These are phyloP conservation scores for Paramarasmius palmivorus DNA, from an alignment of 1,284 basidiomycete species.

Conservation along the genomic window DNA sequence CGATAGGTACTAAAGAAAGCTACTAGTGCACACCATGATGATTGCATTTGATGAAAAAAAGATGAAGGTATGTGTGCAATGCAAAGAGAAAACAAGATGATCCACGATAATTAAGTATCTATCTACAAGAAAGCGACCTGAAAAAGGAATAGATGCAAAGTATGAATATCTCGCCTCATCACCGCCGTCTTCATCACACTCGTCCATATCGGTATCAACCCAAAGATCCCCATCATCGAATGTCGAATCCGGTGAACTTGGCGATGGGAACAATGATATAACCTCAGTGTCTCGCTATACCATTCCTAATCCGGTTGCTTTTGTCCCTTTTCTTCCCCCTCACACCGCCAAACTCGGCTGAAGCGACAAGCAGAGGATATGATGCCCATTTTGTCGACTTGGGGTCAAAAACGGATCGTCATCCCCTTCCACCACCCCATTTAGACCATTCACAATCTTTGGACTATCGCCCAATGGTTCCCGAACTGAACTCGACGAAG, in stretches of 20 bases:
- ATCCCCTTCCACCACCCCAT: too few species aligned
- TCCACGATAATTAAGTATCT: background rate
- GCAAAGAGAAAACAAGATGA: too few species aligned
- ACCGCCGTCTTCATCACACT: background rate
- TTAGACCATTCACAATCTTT: too few species aligned
- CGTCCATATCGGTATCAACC: conserved; percentile 31
- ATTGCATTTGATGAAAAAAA: too few species aligned
- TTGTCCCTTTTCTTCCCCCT: conserved; percentile 2
- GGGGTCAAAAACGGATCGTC: too few species aligned
- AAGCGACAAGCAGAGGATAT: background rate
- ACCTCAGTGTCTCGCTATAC: too few species aligned
- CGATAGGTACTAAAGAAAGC: too few species aligned
- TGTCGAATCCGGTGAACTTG: background rate
- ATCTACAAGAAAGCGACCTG: background rate
- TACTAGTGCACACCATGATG: too few species aligned
- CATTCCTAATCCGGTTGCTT: conserved; percentile 1
- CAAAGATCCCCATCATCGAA: conserved; percentile 28
- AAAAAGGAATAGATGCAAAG: too few species aligned
- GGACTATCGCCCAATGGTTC: conserved; percentile 1
- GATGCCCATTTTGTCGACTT: too few species aligned
- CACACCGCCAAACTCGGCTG: background rate
- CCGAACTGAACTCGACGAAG: conserved; percentile 7
- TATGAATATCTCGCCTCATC: background rate
- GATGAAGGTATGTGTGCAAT: too few species aligned
- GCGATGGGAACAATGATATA: background rate